Base-by-base conservation (phyloP, 2,329 filamentous ascomycete genomes). In the Aspergillus oerlinghausenensis region DNA sequence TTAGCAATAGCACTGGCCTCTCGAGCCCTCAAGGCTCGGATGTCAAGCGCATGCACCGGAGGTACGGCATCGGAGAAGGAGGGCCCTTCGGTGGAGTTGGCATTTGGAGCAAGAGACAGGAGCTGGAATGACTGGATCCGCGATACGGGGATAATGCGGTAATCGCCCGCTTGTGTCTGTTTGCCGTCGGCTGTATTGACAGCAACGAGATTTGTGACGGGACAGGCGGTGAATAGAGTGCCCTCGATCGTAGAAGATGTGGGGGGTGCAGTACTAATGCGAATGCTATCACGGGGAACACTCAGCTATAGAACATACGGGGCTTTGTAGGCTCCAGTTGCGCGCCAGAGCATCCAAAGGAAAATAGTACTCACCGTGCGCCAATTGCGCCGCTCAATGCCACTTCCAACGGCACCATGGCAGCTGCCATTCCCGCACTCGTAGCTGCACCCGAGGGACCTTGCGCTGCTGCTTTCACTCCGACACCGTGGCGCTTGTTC, bases 221-320 rank as follows among this genome's bases (percentile, higher is more conserved):
- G 82, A 68, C 82, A 83, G 49, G 81, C 82, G 28, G 84, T 85
- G 72, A 84, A 87, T 56, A 88, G 77, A 19, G 78, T 84, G 65
- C 85, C 85, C 70, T 87, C 84, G 57, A 84, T 73, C 25, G 78
- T 81, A 47, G 79, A 77, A 52, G 79, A 73, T 54, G 76, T 70
- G 7, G 78, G 78, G 28, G 78, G 73, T 17, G 78, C 76, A 51
- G 82, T 85, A 55, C 78, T 84, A 61, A 87, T 71, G 63, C 81
- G 84, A 66, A 87, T 76, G 57, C 84, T 86, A 68, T 55, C 38
- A 50, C 42, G 3, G 29, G 52, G 47, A 47, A 38, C 28, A 43
- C 35, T 62, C 43, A 62, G 55, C 45, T 51, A 25, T 23, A 14
- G 28, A 40, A 9, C 19, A 48, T 19, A 23, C 9, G 5, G 9